These are phyloP conservation scores for Sugiyamaella marilandica DNA, from an alignment of 805 yeast genomes.

Conservation along the genomic window DNA sequence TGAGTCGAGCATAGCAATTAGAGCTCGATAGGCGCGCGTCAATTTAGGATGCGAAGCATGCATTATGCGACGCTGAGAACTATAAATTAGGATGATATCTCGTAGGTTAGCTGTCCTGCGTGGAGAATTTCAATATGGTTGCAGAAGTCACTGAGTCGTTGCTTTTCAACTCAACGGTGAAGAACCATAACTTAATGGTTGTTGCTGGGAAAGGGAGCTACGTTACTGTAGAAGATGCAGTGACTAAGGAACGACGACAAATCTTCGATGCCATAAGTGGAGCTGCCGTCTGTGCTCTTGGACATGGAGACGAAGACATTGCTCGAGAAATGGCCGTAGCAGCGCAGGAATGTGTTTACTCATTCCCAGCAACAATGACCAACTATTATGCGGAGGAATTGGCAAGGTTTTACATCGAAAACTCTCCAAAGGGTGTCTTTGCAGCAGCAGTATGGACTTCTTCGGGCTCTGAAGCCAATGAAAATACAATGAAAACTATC, in stretches of 20 bases:
- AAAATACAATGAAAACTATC: constrained; percentile 57
- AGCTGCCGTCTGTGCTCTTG: constrained; percentile 15
- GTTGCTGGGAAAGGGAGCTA: constrained; percentile 13
- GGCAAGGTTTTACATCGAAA: constrained; percentile 11
- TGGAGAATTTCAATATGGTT: neutral
- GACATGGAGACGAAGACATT: constrained; percentile 13
- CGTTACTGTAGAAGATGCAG: constrained; percentile 15
- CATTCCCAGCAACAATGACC: constrained; percentile 13
- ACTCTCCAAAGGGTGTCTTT: constrained; percentile 11
- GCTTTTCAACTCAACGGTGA: neutral
- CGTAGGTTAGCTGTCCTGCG: too few relatives aligned
- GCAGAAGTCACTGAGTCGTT: neutral
- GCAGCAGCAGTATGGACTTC: constrained; percentile 9
- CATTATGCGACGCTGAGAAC: too few relatives aligned
- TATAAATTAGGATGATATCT: too few relatives aligned
- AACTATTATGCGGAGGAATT: constrained; percentile 15
- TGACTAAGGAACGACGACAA: constrained; percentile 10
- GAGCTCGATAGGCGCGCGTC: too few relatives aligned
- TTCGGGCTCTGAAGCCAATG: constrained; percentile 63
- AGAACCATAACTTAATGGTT: constrained; percentile 8
- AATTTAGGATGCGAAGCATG: too few relatives aligned
- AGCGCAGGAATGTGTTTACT: constrained; percentile 11
- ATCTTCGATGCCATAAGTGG: constrained; percentile 15
- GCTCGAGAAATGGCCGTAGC: constrained; percentile 12
- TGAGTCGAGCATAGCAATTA: too few relatives aligned